These are phyloP conservation scores for Paramecium pentaurelia DNA, from an alignment of 73 alveolate species.

Conservation along the genomic window DNA sequence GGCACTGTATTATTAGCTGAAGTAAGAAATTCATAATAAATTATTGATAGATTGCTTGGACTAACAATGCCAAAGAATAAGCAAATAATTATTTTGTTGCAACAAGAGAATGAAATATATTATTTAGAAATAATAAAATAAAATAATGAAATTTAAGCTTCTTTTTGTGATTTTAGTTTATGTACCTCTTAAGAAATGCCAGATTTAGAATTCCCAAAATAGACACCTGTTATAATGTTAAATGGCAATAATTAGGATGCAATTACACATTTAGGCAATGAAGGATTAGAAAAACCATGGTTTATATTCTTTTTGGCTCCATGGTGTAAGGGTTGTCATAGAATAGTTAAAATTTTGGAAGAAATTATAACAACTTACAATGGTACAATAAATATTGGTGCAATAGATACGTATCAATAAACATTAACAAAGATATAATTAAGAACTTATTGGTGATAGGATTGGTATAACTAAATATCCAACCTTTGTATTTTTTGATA, in stretches of 20 bases:
- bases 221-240: background rate
- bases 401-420: background rate
- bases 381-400: background rate
- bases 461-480: background rate
- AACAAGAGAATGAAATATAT: constrained; percentile 15
- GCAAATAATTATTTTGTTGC: background rate
- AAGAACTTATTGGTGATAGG: constrained; percentile 15
- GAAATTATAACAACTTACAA: background rate
- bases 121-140: background rate
- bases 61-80: background rate
- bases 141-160: background rate
- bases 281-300: constrained; percentile 19
- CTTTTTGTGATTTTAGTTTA: background rate
- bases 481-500: background rate
- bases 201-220: background rate
- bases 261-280: background rate
- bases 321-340: constrained; percentile 42
- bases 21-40: background rate
- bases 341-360: constrained; percentile 31
- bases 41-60: background rate
- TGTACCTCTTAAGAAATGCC: background rate
- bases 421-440: background rate
- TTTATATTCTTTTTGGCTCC: constrained; percentile 27
- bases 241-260: constrained; percentile 29
- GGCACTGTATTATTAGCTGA: constrained; percentile 7